Evolutionary conservation across 768 basidiomycete genomes (phyloP), one percentile per base, ranked within the genome.

Genomic region (Boletus rex-veris): DNA sequence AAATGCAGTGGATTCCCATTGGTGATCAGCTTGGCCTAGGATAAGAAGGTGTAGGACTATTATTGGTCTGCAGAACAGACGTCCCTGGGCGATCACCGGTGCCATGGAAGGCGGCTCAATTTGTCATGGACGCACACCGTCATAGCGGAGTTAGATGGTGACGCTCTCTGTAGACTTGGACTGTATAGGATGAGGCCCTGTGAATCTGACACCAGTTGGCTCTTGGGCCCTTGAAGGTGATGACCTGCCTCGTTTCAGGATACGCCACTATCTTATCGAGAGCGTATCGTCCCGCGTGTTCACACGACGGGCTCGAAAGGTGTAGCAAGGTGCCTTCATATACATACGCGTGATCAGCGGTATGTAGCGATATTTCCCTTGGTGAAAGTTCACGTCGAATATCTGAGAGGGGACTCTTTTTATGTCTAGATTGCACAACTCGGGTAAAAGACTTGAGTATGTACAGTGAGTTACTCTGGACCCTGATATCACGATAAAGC

Each of bases 231-330:
- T 24, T 24, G 24, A 1, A 12, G 35, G 16, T 40, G 54, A 12
- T 35, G 33, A 35, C 33, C 24, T 7, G 30, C 26, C 28, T 47
- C 50, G 53, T 57, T 55, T 58, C 53, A 58, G 50, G 35, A 3
- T 37, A 26, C 52, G 63, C 64, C 53, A 59, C 58, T 36, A 55
- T 59, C 57, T 53, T 36, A 40, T 31, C 44, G 18, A 52, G 52
- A 3, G 41, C 31, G 37, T 38, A 30, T 48, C 36, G 54, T 52
- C 16, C 47, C 45, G 53, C 12, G 51, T 24, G 36, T 66, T 66
- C 66, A 51, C 64, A 66, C 67, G 63, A 45, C 28, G 61, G 48
- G 51, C 50, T 50, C 53, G 58, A 54, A 46, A 39, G 45, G 40
- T 7, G 37, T 39, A 31, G 12, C 6, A 18, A 21, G 42, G 57